phyloP scores from a whole-genome alignment of 202 grass and related monocot species.

The Saccharum hybrid region DNA sequence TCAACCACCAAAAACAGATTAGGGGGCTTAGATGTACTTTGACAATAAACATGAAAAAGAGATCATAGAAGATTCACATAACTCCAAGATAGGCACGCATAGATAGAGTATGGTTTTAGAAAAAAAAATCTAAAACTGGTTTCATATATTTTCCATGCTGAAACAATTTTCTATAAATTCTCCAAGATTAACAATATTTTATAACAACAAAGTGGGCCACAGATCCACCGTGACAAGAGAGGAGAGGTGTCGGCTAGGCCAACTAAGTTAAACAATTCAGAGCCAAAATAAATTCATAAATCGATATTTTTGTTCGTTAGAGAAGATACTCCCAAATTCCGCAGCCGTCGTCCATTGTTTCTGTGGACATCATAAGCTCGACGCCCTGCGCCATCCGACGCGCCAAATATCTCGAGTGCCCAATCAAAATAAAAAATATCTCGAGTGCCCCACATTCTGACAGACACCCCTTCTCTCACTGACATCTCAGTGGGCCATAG shows the following conservation, averaged over 20 bases:
- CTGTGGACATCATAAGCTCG: constrained; percentile 46
- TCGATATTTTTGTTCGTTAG: constrained; percentile 12
- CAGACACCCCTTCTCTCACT: constrained; percentile 18
- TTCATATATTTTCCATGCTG: neutral
- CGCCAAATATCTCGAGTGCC: constrained; percentile 45
- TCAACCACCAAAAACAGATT: neutral
- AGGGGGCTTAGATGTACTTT: neutral
- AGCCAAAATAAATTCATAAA: constrained; percentile 21
- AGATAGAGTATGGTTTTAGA: neutral
- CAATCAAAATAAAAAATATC: constrained; percentile 38
- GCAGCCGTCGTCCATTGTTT: constrained; percentile 13
- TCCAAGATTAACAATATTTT: neutral
- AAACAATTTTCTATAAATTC: neutral
- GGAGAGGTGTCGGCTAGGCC: constrained; percentile 12
- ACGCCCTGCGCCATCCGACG: constrained; percentile 48
- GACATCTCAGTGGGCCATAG: neutral
- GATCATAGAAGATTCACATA: neutral
- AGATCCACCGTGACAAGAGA: neutral
- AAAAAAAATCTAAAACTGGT: neutral
- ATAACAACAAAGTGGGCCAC: neutral
- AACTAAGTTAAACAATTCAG: neutral
- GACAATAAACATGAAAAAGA: neutral
- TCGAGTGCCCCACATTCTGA: constrained; percentile 41
- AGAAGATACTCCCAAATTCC: constrained; percentile 29
- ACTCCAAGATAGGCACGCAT: neutral